Conservation (phyloP, 768 basidiomycete species). For the Lactarius sanguifluus region DNA sequence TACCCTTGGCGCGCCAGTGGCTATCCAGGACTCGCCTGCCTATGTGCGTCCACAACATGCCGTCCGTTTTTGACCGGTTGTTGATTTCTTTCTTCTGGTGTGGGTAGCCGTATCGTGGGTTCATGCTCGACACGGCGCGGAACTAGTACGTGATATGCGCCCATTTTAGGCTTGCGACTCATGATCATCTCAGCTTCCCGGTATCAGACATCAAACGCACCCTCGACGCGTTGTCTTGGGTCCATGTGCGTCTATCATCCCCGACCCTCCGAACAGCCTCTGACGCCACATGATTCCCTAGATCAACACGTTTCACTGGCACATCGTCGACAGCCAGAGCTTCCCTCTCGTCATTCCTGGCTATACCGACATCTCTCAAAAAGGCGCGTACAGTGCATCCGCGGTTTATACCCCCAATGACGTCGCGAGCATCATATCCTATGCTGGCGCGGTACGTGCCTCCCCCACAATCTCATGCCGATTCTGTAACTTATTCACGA, state of each 20-base stretch:
- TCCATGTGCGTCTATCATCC: constrained; percentile 26
- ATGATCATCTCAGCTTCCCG: neutral
- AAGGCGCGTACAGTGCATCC: constrained; percentile 46
- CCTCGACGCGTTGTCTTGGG: constrained; percentile 19
- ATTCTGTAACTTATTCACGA: neutral
- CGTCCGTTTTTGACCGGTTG: neutral
- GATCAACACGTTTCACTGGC: constrained; percentile 51
- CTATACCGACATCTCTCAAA: constrained; percentile 39
- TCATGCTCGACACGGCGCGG: constrained; percentile 79
- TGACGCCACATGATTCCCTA: constrained; percentile 23
- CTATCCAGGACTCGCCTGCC: constrained; percentile 47
- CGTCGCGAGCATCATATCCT: constrained; percentile 42
- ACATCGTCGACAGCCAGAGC: constrained; percentile 50
- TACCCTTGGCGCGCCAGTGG: constrained; percentile 41
- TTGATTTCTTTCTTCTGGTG: neutral
- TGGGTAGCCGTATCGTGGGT: constrained; percentile 65
- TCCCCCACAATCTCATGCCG: neutral
- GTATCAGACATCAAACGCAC: constrained; percentile 18
- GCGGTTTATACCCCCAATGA: constrained; percentile 41
- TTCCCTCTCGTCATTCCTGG: constrained; percentile 47
- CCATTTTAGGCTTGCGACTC: constrained; percentile 1
- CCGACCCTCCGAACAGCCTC: neutral
- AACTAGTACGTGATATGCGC: constrained; percentile 45
- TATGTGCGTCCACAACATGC: constrained; percentile 39
- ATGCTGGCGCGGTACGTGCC: constrained; percentile 45